These are phyloP conservation scores for Blastomyces parvus DNA, from an alignment of 2,329 filamentous ascomycete species.

Conservation along the genomic window DNA sequence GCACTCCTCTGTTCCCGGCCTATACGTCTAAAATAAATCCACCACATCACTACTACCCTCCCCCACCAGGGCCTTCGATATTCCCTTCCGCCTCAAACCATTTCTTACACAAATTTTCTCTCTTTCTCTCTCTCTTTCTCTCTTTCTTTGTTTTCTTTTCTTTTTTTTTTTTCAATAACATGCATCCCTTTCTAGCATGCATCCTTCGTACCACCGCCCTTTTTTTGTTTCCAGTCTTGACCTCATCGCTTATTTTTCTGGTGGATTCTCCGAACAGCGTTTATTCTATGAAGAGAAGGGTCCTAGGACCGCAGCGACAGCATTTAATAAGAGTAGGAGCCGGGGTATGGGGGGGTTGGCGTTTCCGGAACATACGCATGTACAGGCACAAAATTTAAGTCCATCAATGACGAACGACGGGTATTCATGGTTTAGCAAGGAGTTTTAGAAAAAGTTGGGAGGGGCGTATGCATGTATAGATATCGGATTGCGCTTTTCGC, in stretches of 20 bases:
- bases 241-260: background rate
- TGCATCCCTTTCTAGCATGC: background rate
- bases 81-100: background rate
- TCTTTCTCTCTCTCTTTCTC: background rate
- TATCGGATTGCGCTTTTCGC: background rate
- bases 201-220: background rate
- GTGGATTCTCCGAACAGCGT: background rate
- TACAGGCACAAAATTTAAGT: background rate
- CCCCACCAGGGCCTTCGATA: background rate
- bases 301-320: background rate
- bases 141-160: too few species aligned
- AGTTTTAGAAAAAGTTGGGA: background rate
- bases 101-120: background rate
- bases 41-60: background rate
- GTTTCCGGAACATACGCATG: background rate
- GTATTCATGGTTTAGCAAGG: background rate
- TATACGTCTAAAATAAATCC: background rate
- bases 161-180: background rate
- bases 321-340: too few species aligned
- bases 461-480: background rate
- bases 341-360: background rate
- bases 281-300: background rate
- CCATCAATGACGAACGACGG: background rate
- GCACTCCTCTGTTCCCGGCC: background rate
- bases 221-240: background rate